Evolutionary conservation across 129 eudicot species (phyloP).

Genomic region (Artemisia argyi): DNA sequence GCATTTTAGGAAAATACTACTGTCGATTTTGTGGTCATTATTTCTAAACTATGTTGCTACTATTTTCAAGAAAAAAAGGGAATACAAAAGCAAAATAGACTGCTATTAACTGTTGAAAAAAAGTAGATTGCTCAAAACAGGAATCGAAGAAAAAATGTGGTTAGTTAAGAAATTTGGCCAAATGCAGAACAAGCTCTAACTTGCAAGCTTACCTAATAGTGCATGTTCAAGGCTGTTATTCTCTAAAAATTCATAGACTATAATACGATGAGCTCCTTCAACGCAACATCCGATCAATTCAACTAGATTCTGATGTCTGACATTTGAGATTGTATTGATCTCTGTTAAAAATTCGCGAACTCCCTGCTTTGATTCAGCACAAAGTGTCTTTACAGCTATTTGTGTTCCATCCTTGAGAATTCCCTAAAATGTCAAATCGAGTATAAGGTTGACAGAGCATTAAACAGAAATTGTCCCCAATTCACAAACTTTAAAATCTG

Average conservation of each 20-base stretch:
- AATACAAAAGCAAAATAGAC: neutral
- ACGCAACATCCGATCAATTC: constrained; percentile 86
- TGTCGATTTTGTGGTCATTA: neutral
- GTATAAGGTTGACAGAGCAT: constrained; percentile 11
- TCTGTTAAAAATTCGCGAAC: constrained; percentile 81
- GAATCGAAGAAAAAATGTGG: neutral
- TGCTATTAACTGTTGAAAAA: neutral
- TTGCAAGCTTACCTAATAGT: constrained; percentile 55
- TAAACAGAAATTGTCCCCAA: neutral
- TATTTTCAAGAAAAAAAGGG: neutral
- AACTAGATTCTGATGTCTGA: constrained; percentile 80
- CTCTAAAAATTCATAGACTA: constrained; percentile 84
- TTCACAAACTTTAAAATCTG: neutral
- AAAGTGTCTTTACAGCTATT: constrained; percentile 85
- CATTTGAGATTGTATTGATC: constrained; percentile 75
- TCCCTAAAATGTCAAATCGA: constrained; percentile 48
- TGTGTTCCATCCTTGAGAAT: constrained; percentile 61
- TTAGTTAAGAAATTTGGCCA: neutral
- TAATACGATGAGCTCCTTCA: constrained; percentile 67
- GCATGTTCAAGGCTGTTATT: constrained; percentile 87
- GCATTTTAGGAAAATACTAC: neutral
- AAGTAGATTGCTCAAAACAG: neutral
- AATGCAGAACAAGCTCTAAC: neutral
- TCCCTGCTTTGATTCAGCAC: constrained; percentile 92
- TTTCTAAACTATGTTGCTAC: too few relatives aligned